Evolutionary conservation across 1,139 yeast species (phyloP), one percentile per base, ranked within the genome.

Genomic region (Debaryomyces sp.): DNA sequence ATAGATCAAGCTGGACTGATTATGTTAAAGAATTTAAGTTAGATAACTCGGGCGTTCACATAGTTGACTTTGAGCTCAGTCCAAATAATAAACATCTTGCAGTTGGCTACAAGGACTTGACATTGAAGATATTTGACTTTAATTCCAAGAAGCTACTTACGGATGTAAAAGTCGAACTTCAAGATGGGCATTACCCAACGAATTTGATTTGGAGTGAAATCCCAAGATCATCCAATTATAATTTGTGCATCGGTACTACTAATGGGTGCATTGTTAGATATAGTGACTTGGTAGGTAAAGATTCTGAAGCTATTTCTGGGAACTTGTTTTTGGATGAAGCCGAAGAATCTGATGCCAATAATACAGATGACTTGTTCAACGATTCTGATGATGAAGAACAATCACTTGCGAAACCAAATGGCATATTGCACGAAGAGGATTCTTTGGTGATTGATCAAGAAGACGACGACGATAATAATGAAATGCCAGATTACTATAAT

Each of bases 71-170:
- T 40, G 69, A 73, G 41, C 80, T 88, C 72, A 82, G 88, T 6
- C 84, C 88, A 1, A 73, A 79, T 55, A 87, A 87, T 33, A 71
- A 74, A 5, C 77, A 70, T 53, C 54, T 89, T 17, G 92, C 90
- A 0, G 75, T 82, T n/a, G 73, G 78, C 17, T 78, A 71, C 46
- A 51, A 72, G 29, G 80, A 77, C 47, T 77, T 80, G 35, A 64
- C 64, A 22, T 58, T 89, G n/a, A 63, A 77, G 8, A 62, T 89
- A n/a, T 85, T 89, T 84, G 78, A 84, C 50, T 57, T 73, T 41
- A 52, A 53, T 2, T 55, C 70, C 1, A 43, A 38, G 21, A 29
- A 42, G 17, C 18, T 41, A 39, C 12, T 43, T 5, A 43, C 44
- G 23, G 46, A 43, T n/a, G 23, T 44, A 6, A 26, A 29, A 6